Conservation (phyloP, 2,329 filamentous ascomycete genomes). For the Clarireedia hainanense region DNA sequence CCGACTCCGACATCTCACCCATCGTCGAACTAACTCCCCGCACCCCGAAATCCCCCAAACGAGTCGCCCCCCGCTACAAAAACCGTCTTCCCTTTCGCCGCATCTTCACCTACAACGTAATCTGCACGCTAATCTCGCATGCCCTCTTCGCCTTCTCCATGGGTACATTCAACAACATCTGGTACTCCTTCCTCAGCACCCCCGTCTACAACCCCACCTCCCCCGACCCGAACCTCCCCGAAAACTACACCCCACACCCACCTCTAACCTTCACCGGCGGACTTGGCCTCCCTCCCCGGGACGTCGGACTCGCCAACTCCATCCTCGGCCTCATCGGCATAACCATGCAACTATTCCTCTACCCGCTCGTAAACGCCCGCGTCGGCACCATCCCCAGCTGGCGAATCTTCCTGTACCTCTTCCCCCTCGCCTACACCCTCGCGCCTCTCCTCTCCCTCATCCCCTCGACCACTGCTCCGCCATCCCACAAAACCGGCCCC, state of each 20-base stretch:
- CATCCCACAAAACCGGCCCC: conserved; percentile 23
- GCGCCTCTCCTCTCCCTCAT: conserved; percentile 66
- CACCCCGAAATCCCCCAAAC: conserved; percentile 18
- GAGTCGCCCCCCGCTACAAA: conserved; percentile 22
- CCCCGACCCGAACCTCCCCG: conserved; percentile 25
- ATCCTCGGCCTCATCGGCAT: conserved; percentile 73
- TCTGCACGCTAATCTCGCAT: conserved; percentile 43
- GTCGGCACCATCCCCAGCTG: conserved; percentile 63
- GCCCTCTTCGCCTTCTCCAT: conserved; percentile 52
- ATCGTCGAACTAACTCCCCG: conserved; percentile 8
- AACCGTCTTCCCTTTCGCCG: conserved; percentile 40
- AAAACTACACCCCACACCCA: conserved; percentile 39
- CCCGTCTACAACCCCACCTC: conserved; percentile 35
- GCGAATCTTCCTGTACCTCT: conserved; percentile 60
- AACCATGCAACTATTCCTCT: conserved; percentile 61
- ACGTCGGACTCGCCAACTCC: conserved; percentile 71
- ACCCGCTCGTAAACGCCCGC: conserved; percentile 57
- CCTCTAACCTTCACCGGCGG: conserved; percentile 53
- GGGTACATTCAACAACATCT: conserved; percentile 52
- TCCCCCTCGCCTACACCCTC: conserved; percentile 61
- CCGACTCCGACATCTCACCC: conserved; percentile 3
- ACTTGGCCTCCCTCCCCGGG: conserved; percentile 61
- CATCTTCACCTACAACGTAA: conserved; percentile 29
- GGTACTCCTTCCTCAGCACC: conserved; percentile 55
- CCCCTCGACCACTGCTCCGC: conserved; percentile 34